phyloP scores from a whole-genome alignment of 345 rosid species.

The Populus deltoides region DNA sequence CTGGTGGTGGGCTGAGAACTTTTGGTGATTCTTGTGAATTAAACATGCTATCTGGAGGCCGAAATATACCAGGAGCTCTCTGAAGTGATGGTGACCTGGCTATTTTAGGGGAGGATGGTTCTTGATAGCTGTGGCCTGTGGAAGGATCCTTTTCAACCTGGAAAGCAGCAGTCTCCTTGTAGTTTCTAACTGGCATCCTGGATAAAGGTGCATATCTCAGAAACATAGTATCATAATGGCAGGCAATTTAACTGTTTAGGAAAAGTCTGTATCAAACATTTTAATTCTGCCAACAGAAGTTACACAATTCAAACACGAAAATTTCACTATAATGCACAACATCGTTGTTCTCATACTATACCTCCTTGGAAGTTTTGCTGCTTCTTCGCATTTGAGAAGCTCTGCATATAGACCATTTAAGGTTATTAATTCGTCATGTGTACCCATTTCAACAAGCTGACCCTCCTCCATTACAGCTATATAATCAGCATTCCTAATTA shows the following conservation, averaged over 20 bases:
- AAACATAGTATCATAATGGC: slow-evolving; percentile 4
- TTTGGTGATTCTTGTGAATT: slow-evolving; percentile 70
- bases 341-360: slow-evolving; percentile 26
- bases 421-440: slow-evolving; percentile 78
- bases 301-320: slow-evolving; percentile 9
- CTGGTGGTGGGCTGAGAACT: slow-evolving; percentile 68
- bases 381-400: slow-evolving; percentile 95
- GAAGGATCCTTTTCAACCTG: slow-evolving; percentile 92
- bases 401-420: slow-evolving; percentile 83
- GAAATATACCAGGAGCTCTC: slow-evolving; percentile 57
- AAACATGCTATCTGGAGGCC: slow-evolving; percentile 55
- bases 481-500: slow-evolving; percentile 90
- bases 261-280: neutral
- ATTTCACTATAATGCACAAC: neutral
- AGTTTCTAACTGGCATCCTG: slow-evolving; percentile 89
- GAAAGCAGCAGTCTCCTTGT: slow-evolving; percentile 60
- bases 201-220: slow-evolving; percentile 22
- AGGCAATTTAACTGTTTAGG: slow-evolving; percentile 1
- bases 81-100: slow-evolving; percentile 94
- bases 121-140: slow-evolving; percentile 77
- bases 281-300: neutral
- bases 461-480: slow-evolving; percentile 99
- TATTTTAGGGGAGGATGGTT: slow-evolving; percentile 82
- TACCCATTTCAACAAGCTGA: slow-evolving; percentile 96
- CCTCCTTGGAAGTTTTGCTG: slow-evolving; percentile 96